Base-by-base conservation (phyloP, 2,329 filamentous ascomycete genomes). In the Cryphonectria naterciae region DNA sequence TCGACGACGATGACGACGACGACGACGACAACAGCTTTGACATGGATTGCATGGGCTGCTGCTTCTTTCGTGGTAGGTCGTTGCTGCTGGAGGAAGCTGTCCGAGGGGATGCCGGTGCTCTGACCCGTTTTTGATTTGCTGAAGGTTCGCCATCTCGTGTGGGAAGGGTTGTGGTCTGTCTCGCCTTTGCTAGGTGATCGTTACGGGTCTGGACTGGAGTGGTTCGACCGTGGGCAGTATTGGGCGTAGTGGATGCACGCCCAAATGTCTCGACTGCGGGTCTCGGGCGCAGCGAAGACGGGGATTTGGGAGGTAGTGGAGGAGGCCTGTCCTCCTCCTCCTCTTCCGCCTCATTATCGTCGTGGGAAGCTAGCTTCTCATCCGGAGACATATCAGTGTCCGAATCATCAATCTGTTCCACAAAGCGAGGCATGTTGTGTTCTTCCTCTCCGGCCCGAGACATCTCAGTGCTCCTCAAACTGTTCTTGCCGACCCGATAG, bases 401-500 rank as follows among this genome's bases (percentile, higher is more conserved):
- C 2, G 79, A 77, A 39, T 80, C 76, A 10, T 80, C 79, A 15
- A 74, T 56, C 60, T 74, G 75, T 49, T 75, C 75, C 15, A 76
- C 68, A 41, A 73, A 72, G 1, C 73, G 69, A 54, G 65, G 68
- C 15, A 70, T 35, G 19, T 70, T 66, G 22, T 68, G 35, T 25
- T 70, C 72, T 39, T 71, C 71, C n/a, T 72, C 74, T 8, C 77
- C 75, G 13, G 77, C 76, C 41, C 75, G 75, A n/a, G 77, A 75
- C 60, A 77, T 76, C 15, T 76, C 75, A 0, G 81, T 84, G 22
- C 77, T 84, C 56, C 79, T 81, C 39, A 84, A 80, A 75, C 80
- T 87, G 75, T 84, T 88, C 72, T 83, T 87, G 73, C 84, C 86
- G 73, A 89, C 85, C 46, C 84, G 85, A 75, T 91, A 91, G 0